Conservation (phyloP, 78 protist genomes). For the Dictyostelium discoideum region DNA sequence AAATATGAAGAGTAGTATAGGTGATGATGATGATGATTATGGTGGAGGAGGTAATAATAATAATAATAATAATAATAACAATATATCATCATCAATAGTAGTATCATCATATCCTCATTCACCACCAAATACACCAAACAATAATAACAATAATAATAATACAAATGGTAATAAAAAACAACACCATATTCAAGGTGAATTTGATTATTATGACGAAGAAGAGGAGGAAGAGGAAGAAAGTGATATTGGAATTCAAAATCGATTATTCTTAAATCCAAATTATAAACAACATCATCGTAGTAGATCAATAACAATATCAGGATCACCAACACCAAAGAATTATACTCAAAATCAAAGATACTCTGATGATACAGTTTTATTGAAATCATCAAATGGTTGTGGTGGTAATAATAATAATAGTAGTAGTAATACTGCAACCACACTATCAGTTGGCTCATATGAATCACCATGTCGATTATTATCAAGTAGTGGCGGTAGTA, state of each 20-base stretch:
- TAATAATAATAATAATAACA: too few species aligned
- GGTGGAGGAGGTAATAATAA: neutral
- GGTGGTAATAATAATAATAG: neutral
- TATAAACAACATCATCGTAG: neutral
- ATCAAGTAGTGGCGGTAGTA: neutral
- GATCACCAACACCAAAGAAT: slow-evolving; percentile 16
- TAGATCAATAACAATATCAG: slow-evolving; percentile 63
- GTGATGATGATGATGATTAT: neutral
- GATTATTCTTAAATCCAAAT: slow-evolving; percentile 44
- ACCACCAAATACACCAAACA: slow-evolving; percentile 39
- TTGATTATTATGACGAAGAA: neutral
- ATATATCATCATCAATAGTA: neutral
- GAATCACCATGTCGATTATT: neutral
- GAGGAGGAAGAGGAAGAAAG: neutral
- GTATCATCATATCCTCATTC: slow-evolving; percentile 17
- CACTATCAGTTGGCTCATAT: neutral
- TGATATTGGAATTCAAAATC: slow-evolving; percentile 32
- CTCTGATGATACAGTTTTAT: slow-evolving; percentile 9
- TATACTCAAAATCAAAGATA: neutral
- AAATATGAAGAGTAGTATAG: neutral
- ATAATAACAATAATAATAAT: neutral
- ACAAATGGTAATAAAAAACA: neutral
- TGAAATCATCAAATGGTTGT: slow-evolving; percentile 10
- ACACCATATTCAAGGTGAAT: neutral
- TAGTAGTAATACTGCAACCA: neutral